Conservation (phyloP, 192 early-diverging fungal species). For the Coemansia sp. region DNA sequence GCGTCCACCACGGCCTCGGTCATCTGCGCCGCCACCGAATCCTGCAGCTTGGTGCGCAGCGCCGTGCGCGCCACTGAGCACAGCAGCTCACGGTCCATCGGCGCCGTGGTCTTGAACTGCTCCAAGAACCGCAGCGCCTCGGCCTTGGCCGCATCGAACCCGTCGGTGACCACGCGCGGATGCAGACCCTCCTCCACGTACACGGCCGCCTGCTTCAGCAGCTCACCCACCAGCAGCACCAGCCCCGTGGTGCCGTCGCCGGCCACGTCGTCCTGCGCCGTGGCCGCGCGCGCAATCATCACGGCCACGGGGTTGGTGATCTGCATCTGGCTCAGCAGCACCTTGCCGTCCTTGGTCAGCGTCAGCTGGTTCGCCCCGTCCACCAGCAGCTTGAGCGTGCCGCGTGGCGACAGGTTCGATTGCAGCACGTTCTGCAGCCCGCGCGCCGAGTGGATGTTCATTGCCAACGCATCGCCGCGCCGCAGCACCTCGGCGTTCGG, state of each 20-base stretch:
- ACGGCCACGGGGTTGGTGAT: conserved; percentile 99
- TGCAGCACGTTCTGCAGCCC: conserved; percentile 94
- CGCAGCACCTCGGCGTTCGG: conserved; percentile 98
- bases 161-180: conserved; percentile 91
- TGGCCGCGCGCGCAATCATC: conserved; percentile 99
- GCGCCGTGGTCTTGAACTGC: conserved; percentile 67
- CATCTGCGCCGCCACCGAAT: conserved; percentile 83
- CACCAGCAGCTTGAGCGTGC: conserved; percentile 99
- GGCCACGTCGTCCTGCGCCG: conserved; percentile 98
- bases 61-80: conserved; percentile 91
- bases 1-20: conserved; percentile 97
- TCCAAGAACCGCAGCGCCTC: conserved; percentile 95
- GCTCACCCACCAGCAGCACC: conserved; percentile 93
- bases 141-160: conserved; percentile 94
- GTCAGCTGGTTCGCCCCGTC: conserved; percentile 95
- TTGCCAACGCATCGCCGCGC: conserved; percentile 92
- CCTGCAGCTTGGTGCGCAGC: conserved; percentile 91
- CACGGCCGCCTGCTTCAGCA: conserved; percentile 92
- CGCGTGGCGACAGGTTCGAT: conserved; percentile 96
- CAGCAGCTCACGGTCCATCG: conserved; percentile 88
- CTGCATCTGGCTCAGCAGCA: conserved; percentile 99
- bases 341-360: conserved; percentile 99
- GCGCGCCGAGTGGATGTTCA: conserved; percentile 94
- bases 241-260: conserved; percentile 98
- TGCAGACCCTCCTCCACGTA: conserved; percentile 96